Evolutionary conservation across 345 rosid species (phyloP), one percentile per base, ranked within the genome.

Genomic region (Pseudoturritis turrita): DNA sequence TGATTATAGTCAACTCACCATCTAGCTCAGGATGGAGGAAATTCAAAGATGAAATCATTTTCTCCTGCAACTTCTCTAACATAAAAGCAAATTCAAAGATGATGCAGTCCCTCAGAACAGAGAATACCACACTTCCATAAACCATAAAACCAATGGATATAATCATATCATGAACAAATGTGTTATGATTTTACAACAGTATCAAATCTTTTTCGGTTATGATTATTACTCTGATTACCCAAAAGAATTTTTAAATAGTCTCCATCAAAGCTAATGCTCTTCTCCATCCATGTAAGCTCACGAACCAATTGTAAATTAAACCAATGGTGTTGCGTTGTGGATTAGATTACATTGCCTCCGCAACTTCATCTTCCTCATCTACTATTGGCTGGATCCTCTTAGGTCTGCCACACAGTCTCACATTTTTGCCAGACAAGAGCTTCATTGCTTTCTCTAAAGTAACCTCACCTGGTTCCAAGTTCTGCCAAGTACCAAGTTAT

Each of bases 401-500:
- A 25, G 96, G 96, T 39, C 98, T 85, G 53, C 99, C 98, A 11
- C 72, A 21, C 10, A 21, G 74, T 76, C 89, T 83, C 10, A 77
- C 96, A 70, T 83, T 71, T 47, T 82, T 79, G 57, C 97, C 62
- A 26, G 91, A 83, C 70, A 95, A 78, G 68, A 88, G 81, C 79
- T 83, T 72, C 80, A 92, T 47, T 23, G 96, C 99, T 69, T 79
- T 92, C 82, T 89, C 94, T 61, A 95, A 43, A 41, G 87, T 86
- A 55, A 95, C 68, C 4, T 82, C 84, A 14, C 79, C 57, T 15
- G 96, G 91, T 50, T 84, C 84, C 62, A 79, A 15, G 69, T 80
- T 82, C 99, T 95, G 91, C 84, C 69, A 75, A 66, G 63, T 54
- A 75, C 46, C 49, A 71, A 61, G 21, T 68, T 44, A n/a, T 45